Percentiles rank a stretch among this genome's conserved stretches.
Evolutionary conservation across 441 rosid species (phyloP).

Genomic region (Corymbia calophylla): DNA sequence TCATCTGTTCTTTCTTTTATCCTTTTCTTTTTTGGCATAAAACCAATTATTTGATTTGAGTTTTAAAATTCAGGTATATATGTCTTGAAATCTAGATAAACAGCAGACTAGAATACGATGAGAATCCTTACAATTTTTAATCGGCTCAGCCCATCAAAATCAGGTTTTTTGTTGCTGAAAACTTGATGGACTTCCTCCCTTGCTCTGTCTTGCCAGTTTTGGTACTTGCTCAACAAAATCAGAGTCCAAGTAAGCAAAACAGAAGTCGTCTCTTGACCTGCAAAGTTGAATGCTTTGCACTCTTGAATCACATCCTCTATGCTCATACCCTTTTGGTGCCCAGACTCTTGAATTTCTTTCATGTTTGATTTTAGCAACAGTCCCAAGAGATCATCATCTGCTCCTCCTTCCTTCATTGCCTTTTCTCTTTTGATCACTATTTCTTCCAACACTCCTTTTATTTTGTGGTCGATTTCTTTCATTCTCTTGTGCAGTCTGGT

Average conservation of each 20-base stretch:
- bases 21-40: rapidly evolving
- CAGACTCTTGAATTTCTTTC: neutral
- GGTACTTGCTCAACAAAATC: neutral
- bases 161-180: neutral
- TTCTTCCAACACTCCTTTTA: neutral
- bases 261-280: neutral
- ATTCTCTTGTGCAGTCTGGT: neutral
- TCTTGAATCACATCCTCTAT: neutral
- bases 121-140: neutral
- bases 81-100: neutral
- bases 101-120: neutral
- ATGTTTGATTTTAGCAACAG: neutral
- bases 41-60: neutral
- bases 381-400: neutral
- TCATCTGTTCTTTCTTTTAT: rapidly evolving
- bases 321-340: neutral
- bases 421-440: neutral
- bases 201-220: neutral
- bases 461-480: neutral
- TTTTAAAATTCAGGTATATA: neutral
- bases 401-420: neutral
- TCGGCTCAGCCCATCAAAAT: neutral
- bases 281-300: neutral
- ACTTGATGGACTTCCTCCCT: neutral
- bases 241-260: neutral